Percentiles rank a stretch among this genome's conserved stretches.
Conservation (phyloP, 768 basidiomycete genomes). For the Phanerochaete carnosa region DNA sequence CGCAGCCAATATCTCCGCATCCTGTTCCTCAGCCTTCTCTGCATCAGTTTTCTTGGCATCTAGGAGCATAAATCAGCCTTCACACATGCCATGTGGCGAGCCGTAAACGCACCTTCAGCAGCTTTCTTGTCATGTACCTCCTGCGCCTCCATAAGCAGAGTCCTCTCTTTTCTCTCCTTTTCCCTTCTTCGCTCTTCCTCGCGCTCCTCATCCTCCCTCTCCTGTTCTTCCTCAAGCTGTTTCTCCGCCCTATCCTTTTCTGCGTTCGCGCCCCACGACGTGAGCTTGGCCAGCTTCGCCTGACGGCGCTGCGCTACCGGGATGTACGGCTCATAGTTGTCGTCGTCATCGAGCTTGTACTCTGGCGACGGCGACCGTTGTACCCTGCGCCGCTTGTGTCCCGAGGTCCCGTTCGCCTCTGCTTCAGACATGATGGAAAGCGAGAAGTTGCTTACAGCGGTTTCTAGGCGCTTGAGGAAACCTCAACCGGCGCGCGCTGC, state of each 20-base stretch:
- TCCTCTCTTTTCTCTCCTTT: constrained; percentile 78
- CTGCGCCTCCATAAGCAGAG: constrained; percentile 88
- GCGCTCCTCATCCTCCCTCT: constrained; percentile 67
- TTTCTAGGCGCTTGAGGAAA: neutral
- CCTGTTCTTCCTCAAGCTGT: constrained; percentile 55
- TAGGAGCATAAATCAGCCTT: constrained; percentile 23
- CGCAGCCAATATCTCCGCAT: constrained; percentile 88
- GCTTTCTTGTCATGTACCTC: constrained; percentile 88
- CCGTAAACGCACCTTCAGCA: constrained; percentile 56
- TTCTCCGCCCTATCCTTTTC: constrained; percentile 47
- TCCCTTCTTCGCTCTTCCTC: constrained; percentile 79
- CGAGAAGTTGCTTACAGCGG: neutral
- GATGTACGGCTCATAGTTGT: constrained; percentile 78
- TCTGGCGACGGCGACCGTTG: constrained; percentile 57
- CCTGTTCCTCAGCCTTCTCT: constrained; percentile 85
- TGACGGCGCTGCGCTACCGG: constrained; percentile 83
- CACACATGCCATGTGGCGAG: neutral
- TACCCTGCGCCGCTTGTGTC: constrained; percentile 46
- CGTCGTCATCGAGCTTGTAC: constrained; percentile 61
- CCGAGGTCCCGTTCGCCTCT: constrained; percentile 21
- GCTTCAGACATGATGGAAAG: neutral
- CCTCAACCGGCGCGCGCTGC: neutral
- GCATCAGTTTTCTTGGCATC: constrained; percentile 86
- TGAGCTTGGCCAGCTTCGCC: constrained; percentile 74
- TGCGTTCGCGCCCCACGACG: constrained; percentile 53